Conservation (phyloP, 129 eudicot genomes). For the Saussurea involucrata region DNA sequence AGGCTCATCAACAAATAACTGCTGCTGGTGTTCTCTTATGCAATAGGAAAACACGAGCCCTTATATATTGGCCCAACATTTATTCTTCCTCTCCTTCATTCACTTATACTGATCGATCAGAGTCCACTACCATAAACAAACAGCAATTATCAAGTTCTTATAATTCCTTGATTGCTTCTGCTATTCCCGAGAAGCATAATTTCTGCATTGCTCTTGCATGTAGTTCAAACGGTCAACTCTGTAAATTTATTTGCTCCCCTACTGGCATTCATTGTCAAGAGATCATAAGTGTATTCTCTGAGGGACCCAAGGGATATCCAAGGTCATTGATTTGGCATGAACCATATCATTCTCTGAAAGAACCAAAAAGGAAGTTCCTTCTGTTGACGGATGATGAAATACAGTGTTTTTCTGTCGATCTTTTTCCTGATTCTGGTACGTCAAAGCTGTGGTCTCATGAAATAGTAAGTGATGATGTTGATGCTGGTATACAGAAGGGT, state of each 20-base stretch:
- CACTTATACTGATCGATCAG: conserved; percentile 37
- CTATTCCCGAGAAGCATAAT: conserved; percentile 35
- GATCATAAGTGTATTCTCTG: conserved; percentile 28
- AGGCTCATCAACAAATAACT: conserved; percentile 33
- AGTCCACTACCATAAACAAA: conserved; percentile 31
- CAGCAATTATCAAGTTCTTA: conserved; percentile 32
- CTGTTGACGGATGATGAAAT: conserved; percentile 82
- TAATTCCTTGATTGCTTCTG: conserved; percentile 76
- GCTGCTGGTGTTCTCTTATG: conserved; percentile 72
- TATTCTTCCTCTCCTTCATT: conserved; percentile 38
- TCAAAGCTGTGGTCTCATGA: conserved; percentile 85
- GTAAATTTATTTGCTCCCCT: conserved; percentile 64
- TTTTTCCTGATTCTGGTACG: conserved; percentile 35
- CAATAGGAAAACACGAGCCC: conserved; percentile 51
- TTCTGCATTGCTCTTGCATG: conserved; percentile 75
- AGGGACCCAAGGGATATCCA: conserved; percentile 65
- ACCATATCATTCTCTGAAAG: conserved; percentile 31
- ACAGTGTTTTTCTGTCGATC: conserved; percentile 59
- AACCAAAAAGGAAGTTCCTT: conserved; percentile 56
- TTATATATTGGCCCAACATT: conserved; percentile 76
- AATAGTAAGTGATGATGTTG: conserved; percentile 85
- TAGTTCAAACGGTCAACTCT: conserved; percentile 69
- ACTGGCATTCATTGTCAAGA: conserved; percentile 46
- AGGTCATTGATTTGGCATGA: conserved; percentile 82
- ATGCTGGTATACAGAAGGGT: conserved; percentile 84